Evolutionary conservation across 345 rosid genomes (phyloP), one percentile per base, ranked within the genome.

Genomic region (Gossypium herbaceum): DNA sequence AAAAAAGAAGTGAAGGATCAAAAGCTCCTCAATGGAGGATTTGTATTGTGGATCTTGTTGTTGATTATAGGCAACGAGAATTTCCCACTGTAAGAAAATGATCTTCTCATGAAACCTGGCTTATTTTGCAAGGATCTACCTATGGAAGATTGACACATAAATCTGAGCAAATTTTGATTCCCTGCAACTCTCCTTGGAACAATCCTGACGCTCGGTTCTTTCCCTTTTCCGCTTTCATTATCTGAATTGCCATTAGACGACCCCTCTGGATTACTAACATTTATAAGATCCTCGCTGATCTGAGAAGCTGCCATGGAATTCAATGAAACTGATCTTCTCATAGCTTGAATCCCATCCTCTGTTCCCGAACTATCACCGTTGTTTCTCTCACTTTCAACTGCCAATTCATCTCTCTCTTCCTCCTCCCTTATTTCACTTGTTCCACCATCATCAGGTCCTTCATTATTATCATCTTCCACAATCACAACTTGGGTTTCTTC

Each of bases 251-350:
- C 13, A 9, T 48, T 48, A 48, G 52, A 48, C 52, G 52, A 48
- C 52, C 52, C 52, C 52, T 20, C 61, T 11, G 27, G 22, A 20
- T 20, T 22, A 22, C 79, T 22, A 22, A 75, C 45, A 41, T 20
- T 76, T 2, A 74, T 75, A 10, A 82, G 62, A 76, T 77, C 82
- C 34, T 82, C 71, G 79, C 78, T 84, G 73, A 84, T 82, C 81
- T 84, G 87, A 58, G 74, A 79, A 74, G 85, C 91, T 1, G 90
- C 83, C 51, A 83, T 51, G 27, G 87, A 90, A 84, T 90, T 89
- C 78, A 94, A 63, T 3, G 98, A 94, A 83, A 87, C 85, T 12
- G 95, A 87, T 84, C 98, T 80, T 79, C 94, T 82, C 78, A 89
- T 79, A 47, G 87, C 77, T 71, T 69, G 73, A 16, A 25, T 86